Conservation (phyloP, 2,329 filamentous ascomycete genomes). For the Epichloe sibirici region DNA sequence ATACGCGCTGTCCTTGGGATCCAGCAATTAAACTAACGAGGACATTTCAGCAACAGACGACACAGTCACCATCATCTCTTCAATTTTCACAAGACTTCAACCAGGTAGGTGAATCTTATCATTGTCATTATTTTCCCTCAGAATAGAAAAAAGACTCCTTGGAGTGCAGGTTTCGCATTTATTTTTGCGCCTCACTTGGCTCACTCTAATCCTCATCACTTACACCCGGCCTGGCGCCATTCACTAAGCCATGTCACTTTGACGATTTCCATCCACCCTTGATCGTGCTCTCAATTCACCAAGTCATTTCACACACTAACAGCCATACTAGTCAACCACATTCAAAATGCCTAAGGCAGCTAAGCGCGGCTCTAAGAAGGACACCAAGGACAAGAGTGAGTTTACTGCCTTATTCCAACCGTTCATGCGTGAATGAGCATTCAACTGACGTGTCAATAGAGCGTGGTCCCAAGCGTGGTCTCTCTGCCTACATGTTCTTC, state of each 20-base stretch:
- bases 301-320: background rate
- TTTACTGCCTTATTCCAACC: slow-evolving; percentile 4
- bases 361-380: slow-evolving; percentile 42
- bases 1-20: slow-evolving; percentile 3
- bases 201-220: background rate
- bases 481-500: slow-evolving; percentile 99
- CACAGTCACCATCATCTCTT: slow-evolving; percentile 12
- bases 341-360: slow-evolving; percentile 46
- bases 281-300: background rate
- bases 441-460: slow-evolving; percentile 24
- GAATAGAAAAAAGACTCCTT: slow-evolving; percentile 5
- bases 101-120: slow-evolving; percentile 2
- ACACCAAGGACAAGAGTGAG: slow-evolving; percentile 49
- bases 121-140: background rate
- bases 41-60: slow-evolving; percentile 5
- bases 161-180: slow-evolving; percentile 9
- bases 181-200: slow-evolving; percentile 15
- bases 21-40: slow-evolving; percentile 8
- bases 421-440: background rate
- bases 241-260: background rate
- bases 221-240: background rate
- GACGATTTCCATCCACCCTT: background rate
- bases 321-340: slow-evolving; percentile 12
- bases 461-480: slow-evolving; percentile 85
- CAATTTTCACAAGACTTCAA: slow-evolving; percentile 5